These are phyloP conservation scores for Bolboschoenoplectus hybrid DNA, from an alignment of 202 grass and related monocot species.

Conservation along the genomic window DNA sequence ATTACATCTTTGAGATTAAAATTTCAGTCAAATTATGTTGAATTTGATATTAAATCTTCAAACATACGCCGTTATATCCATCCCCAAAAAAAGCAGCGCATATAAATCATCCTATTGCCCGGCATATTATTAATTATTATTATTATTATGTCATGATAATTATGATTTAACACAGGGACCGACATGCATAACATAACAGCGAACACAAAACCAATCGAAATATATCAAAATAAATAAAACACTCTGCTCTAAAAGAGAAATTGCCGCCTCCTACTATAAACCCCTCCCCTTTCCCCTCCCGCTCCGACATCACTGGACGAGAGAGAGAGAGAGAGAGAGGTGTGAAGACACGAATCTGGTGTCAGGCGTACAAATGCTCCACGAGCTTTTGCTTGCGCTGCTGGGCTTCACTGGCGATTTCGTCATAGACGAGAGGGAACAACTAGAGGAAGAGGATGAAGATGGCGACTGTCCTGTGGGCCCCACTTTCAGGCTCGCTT, in stretches of 20 bases:
- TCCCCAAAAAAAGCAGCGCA: too few species aligned
- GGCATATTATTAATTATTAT: too few species aligned
- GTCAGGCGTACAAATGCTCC: slow-evolving; percentile 58
- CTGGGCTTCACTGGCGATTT: slow-evolving; percentile 93
- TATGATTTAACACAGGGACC: neutral
- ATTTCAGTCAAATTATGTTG: too few species aligned
- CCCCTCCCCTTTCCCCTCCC: neutral
- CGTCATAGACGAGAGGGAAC: slow-evolving; percentile 56
- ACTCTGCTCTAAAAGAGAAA: neutral
- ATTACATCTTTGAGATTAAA: too few species aligned
- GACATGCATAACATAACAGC: neutral
- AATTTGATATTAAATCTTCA: too few species aligned
- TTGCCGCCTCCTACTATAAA: neutral
- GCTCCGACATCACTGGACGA: neutral
- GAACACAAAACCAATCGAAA: neutral
- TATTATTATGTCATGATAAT: neutral
- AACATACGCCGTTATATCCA: too few species aligned
- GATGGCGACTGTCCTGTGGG: slow-evolving; percentile 37
- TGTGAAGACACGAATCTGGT: neutral
- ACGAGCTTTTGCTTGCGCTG: slow-evolving; percentile 88
- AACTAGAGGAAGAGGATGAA: slow-evolving; percentile 31
- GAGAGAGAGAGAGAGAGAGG: neutral
- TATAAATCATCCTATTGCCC: too few species aligned
- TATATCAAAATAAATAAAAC: neutral
- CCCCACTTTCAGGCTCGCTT: slow-evolving; percentile 79